A percentile compares a stretch with the other conserved stretches of the same genome.
phyloP scores from a whole-genome alignment of 2,329 filamentous ascomycete genomes.

The Colletotrichum aenigma region DNA sequence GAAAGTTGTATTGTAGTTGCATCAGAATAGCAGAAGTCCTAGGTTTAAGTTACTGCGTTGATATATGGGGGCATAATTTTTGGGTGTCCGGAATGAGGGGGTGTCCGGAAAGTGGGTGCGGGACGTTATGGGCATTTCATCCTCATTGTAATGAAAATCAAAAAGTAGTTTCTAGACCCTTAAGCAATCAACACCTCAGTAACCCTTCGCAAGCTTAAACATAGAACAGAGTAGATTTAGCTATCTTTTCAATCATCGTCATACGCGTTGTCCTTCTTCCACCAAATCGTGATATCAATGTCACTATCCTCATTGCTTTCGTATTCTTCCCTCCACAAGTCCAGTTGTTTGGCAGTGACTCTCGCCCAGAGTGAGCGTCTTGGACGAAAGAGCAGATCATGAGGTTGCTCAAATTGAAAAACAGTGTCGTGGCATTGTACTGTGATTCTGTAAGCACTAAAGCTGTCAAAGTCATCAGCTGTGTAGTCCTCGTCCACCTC shows the following conservation, averaged over 20 bases:
- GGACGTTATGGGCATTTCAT: no score
- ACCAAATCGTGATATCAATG: not conserved
- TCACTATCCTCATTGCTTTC: not conserved
- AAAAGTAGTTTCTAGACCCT: not conserved
- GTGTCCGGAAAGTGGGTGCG: no score
- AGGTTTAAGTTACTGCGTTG: no score
- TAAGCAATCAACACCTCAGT: not conserved
- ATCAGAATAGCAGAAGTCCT: no score
- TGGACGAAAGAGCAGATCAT: not conserved
- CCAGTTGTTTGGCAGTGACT: not conserved
- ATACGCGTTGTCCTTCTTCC: not conserved
- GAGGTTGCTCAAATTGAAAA: not conserved
- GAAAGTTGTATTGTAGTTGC: no score
- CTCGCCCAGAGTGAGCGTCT: not conserved
- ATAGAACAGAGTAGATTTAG: not conserved
- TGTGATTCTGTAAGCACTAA: not conserved
- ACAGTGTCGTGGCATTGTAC: not conserved
- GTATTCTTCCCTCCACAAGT: not conserved
- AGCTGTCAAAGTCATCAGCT: not conserved
- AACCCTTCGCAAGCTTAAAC: not conserved
- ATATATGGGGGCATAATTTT: no score
- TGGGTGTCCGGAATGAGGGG: no score
- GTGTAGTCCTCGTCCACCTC: not conserved
- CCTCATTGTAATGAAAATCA: not conserved
- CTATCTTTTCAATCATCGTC: not conserved